phyloP scores from a whole-genome alignment of 2,329 filamentous ascomycete species.

The Fusarium anthophilum region DNA sequence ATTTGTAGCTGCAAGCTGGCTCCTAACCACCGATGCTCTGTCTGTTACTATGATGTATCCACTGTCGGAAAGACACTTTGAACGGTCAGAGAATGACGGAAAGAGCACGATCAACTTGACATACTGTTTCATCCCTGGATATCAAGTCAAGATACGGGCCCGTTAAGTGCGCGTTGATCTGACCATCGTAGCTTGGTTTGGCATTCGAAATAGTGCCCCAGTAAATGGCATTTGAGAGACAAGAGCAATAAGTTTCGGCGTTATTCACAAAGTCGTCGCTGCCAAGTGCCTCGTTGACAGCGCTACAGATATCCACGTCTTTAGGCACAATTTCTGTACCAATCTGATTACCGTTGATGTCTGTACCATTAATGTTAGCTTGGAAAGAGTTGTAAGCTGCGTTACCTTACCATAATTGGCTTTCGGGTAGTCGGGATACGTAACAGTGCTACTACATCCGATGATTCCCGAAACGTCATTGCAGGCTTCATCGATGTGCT shows the following conservation, averaged over 20 bases:
- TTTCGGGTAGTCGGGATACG: background rate
- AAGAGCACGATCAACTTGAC: background rate
- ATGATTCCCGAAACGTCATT: background rate
- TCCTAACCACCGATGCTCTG: background rate
- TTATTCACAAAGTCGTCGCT: background rate
- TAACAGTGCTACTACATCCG: background rate
- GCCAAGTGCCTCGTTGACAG: background rate
- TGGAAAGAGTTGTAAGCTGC: rapidly evolving
- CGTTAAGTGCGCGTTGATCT: background rate
- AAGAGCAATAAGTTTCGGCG: background rate
- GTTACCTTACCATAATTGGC: background rate
- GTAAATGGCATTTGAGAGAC: background rate
- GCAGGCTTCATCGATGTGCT: background rate
- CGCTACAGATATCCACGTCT: background rate
- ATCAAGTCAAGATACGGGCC: background rate
- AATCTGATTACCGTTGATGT: background rate
- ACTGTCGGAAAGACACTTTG: background rate
- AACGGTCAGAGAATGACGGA: background rate
- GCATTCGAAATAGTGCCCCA: background rate
- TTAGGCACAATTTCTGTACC: background rate
- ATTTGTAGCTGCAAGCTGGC: background rate
- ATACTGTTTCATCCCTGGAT: background rate
- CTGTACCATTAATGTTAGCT: background rate
- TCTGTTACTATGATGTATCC: background rate
- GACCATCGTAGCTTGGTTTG: background rate